phyloP scores from a whole-genome alignment of 768 basidiomycete genomes.

The Suillus bovinus region DNA sequence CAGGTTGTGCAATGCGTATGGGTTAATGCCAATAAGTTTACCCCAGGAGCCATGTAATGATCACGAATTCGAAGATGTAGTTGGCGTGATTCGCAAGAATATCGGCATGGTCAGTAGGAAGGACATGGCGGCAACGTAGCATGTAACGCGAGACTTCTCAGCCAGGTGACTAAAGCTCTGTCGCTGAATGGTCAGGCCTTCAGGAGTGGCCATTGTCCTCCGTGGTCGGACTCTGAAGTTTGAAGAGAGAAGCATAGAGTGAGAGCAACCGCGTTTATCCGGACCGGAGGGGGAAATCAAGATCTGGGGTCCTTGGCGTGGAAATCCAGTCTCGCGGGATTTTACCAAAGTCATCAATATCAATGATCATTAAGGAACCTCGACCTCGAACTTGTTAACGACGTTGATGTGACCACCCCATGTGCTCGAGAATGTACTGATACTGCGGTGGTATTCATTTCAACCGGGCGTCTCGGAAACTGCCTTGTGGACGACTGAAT shows the following conservation, averaged over 20 bases:
- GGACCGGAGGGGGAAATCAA: not conserved
- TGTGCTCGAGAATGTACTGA: conserved; percentile 6
- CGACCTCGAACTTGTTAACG: conserved; percentile 4
- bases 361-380: conserved; percentile 11
- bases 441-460: conserved; percentile 10
- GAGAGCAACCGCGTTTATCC: not conserved
- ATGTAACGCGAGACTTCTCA: not conserved
- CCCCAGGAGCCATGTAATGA: not conserved
- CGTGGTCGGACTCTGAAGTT: not conserved
- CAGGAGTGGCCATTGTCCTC: not conserved
- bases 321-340: conserved; percentile 8
- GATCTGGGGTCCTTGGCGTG: not conserved
- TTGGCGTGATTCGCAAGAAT: not conserved
- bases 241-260: not conserved
- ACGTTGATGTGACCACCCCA: conserved; percentile 10
- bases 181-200: not conserved
- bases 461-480: conserved; percentile 17
- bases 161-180: not conserved
- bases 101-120: not conserved
- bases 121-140: not conserved
- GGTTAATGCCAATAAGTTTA: conserved; percentile 1
- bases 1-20: no score
- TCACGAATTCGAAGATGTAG: not conserved
- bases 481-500: conserved; percentile 18
- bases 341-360: conserved; percentile 9